Conservation (phyloP, 352 stramenopile species). For the Phytophthora pisi region DNA sequence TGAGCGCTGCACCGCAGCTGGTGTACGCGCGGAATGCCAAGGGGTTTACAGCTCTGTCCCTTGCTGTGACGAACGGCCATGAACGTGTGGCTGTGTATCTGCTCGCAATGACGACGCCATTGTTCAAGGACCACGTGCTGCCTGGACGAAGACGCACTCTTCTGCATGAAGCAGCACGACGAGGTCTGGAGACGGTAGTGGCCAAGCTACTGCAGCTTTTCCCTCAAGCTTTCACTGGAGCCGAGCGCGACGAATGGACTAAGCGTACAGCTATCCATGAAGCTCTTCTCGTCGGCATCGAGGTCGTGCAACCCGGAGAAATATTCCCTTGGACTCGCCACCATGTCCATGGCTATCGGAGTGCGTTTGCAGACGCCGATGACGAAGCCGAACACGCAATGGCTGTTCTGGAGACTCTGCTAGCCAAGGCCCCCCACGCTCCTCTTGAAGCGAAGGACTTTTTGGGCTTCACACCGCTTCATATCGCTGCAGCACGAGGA, state of each 20-base stretch:
- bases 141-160: conserved; percentile 42
- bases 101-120: conserved; percentile 54
- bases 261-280: conserved; percentile 56
- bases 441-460: conserved; percentile 58
- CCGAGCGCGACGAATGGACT: conserved; percentile 53
- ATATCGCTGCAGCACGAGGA: conserved; percentile 55
- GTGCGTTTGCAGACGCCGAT: conserved; percentile 5
- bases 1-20: conserved; percentile 28
- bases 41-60: conserved; percentile 50
- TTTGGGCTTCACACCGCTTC: conserved; percentile 63
- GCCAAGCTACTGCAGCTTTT: conserved; percentile 63
- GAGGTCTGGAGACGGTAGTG: conserved; percentile 46
- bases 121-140: conserved; percentile 35
- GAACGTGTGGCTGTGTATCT: conserved; percentile 64
- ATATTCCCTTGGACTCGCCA: conserved; percentile 30
- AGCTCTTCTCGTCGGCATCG: conserved; percentile 35
- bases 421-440: conserved; percentile 38
- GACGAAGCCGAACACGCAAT: conserved; percentile 39
- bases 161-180: conserved; percentile 53
- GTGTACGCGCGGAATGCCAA: conserved; percentile 49
- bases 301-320: conserved; percentile 29
- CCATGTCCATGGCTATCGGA: conserved; percentile 15
- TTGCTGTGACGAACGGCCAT: conserved; percentile 52
- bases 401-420: conserved; percentile 34
- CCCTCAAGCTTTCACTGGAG: conserved; percentile 41